Conservation (phyloP, 306 rosid genomes). For the Castanea crenata region DNA sequence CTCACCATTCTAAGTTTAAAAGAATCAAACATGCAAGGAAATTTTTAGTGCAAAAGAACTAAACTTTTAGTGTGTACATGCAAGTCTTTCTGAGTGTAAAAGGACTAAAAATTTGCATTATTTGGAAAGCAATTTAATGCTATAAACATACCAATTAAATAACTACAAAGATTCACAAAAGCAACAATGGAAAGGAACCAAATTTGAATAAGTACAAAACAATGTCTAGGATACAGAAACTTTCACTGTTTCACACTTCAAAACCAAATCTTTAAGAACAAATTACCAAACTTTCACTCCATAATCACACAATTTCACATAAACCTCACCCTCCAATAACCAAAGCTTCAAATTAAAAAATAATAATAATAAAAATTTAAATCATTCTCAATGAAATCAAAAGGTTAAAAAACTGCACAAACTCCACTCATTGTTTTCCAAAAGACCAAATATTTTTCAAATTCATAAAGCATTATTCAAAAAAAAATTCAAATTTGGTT, state of each 20-base stretch:
- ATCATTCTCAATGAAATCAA: background rate
- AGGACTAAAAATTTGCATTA: background rate
- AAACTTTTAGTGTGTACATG: background rate
- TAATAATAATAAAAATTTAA: background rate
- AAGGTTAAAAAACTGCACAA: conserved; percentile 10
- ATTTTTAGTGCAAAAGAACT: background rate
- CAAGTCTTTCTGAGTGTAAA: background rate
- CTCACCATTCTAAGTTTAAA: background rate
- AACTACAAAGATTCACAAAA: background rate
- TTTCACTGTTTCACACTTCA: background rate
- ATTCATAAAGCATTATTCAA: background rate
- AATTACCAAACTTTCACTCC: conserved; percentile 14
- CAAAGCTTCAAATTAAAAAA: conserved; percentile 7
- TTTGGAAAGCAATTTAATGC: background rate
- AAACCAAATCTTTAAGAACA: conserved; percentile 13
- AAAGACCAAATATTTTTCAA: conserved; percentile 6
- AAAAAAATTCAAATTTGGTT: background rate
- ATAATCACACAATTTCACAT: background rate
- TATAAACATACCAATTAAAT: background rate
- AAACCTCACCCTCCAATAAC: background rate
- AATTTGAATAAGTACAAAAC: background rate
- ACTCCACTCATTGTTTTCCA: background rate
- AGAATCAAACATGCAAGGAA: background rate
- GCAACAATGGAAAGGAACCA: background rate
- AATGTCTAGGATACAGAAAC: background rate